phyloP scores from a whole-genome alignment of 1,139 yeast species.

The Yamadazyma epiphylla region DNA sequence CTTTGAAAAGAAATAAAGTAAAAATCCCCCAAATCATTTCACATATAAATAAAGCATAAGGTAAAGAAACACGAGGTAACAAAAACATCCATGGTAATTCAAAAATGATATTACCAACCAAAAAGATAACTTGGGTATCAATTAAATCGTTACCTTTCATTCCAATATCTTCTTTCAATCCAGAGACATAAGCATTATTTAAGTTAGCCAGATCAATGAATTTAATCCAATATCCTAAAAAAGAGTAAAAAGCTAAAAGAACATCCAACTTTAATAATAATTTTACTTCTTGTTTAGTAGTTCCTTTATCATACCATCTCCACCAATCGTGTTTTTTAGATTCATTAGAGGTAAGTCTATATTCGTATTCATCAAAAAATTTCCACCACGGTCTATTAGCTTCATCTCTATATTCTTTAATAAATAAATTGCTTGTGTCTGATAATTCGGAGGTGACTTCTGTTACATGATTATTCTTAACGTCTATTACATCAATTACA shows the following conservation, averaged over 20 bases:
- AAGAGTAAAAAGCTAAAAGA: conserved; percentile 21
- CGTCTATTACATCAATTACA: conserved; percentile 3
- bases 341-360: conserved; percentile 16
- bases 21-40: conserved; percentile 24
- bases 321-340: conserved; percentile 16
- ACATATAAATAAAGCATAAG: conserved; percentile 19
- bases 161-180: conserved; percentile 21
- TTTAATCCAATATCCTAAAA: conserved; percentile 26
- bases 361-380: conserved; percentile 29
- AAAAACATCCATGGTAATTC: conserved; percentile 22
- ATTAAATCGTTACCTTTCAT: conserved; percentile 29
- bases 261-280: conserved; percentile 23
- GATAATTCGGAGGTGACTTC: not conserved
- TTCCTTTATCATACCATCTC: conserved; percentile 19
- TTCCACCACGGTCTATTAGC: conserved; percentile 27
- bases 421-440: conserved; percentile 1
- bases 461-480: not conserved
- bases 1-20: conserved; percentile 19
- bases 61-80: conserved; percentile 19
- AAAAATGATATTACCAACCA: conserved; percentile 23
- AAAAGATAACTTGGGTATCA: conserved; percentile 23
- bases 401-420: conserved; percentile 26
- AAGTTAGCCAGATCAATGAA: conserved; percentile 19
- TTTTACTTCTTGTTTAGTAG: conserved; percentile 17
- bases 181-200: conserved; percentile 28